These are phyloP conservation scores for Ustilago tritici DNA, from an alignment of 1,284 basidiomycete species.

Conservation along the genomic window DNA sequence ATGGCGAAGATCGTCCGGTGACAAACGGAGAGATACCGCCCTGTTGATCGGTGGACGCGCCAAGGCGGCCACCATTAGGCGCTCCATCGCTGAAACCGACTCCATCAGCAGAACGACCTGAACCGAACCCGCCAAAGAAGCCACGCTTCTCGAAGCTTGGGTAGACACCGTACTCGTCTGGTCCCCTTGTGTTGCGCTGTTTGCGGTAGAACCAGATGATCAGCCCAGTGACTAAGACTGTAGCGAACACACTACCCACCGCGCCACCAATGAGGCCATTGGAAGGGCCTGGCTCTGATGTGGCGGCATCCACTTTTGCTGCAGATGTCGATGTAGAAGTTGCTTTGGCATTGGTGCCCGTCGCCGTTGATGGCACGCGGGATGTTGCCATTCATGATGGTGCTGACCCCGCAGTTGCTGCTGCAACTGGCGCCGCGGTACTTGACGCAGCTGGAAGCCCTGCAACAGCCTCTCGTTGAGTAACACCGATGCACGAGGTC, in stretches of 20 bases:
- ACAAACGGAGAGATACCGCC: conserved; percentile 48
- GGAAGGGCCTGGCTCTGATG: conserved; percentile 10
- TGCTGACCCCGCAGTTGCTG: conserved; percentile 11
- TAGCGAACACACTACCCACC: conserved; percentile 29
- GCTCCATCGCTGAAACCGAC: conserved; percentile 8
- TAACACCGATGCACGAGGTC: conserved; percentile 15
- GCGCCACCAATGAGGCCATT: conserved; percentile 34
- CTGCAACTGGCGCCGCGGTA: conserved; percentile 19
- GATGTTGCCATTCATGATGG: conserved; percentile 33
- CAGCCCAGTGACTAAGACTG: conserved; percentile 18
- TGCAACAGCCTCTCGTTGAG: conserved; percentile 20
- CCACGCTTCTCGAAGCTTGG: conserved; percentile 25
- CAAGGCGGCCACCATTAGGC: conserved; percentile 9
- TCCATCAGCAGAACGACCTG: conserved; percentile 18
- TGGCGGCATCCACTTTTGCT: conserved; percentile 14
- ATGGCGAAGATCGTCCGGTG: conserved; percentile 28
- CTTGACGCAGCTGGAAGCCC: conserved; percentile 35
- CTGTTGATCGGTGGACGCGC: conserved; percentile 32
- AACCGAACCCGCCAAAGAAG: conserved; percentile 34
- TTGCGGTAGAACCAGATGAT: conserved; percentile 20
- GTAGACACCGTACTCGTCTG: conserved; percentile 46
- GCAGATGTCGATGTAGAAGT: conserved; percentile 14
- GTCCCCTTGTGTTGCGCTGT: conserved; percentile 21
- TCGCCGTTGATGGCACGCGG: background rate
- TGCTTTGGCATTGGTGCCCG: conserved; percentile 9